Evolutionary conservation across 345 rosid genomes (phyloP).

Genomic region (Conringia planisiliqua): DNA sequence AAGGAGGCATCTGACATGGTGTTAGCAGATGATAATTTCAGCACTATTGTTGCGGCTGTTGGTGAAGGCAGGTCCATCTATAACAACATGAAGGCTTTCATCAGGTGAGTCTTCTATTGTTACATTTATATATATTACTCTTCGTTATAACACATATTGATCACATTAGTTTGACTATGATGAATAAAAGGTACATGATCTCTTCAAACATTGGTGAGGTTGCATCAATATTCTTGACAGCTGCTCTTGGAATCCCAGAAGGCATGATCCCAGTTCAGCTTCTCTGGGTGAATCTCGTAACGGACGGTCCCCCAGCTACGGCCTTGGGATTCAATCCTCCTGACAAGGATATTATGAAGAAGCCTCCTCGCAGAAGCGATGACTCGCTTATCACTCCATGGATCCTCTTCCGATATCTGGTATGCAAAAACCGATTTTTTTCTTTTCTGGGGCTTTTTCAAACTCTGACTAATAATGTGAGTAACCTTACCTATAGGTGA

Average conservation of each 20-base stretch:
- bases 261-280: constrained; percentile 99
- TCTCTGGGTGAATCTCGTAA: constrained; percentile 98
- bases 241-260: constrained; percentile 98
- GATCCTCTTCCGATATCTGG: constrained; percentile 98
- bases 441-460: background rate
- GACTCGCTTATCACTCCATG: constrained; percentile 90
- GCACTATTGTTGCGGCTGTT: constrained; percentile 94
- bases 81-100: constrained; percentile 96
- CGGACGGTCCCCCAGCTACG: constrained; percentile 99
- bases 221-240: constrained; percentile 88
- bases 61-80: constrained; percentile 98
- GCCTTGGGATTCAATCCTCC: constrained; percentile 98
- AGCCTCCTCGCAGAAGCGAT: constrained; percentile 89
- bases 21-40: constrained; percentile 94
- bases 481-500: constrained; percentile 49
- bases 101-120: constrained; percentile 49
- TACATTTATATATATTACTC: background rate
- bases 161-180: background rate
- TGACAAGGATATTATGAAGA: constrained; percentile 88
- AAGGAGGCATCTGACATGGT: constrained; percentile 99
- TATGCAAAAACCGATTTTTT: constrained; percentile 12
- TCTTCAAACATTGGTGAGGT: constrained; percentile 99
- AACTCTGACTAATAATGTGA: constrained; percentile 27
- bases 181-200: constrained; percentile 85
- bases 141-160: constrained; percentile 13